Base-by-base conservation (phyloP, 2,329 filamentous ascomycete genomes). In the Colletotrichum ledebouriae region DNA sequence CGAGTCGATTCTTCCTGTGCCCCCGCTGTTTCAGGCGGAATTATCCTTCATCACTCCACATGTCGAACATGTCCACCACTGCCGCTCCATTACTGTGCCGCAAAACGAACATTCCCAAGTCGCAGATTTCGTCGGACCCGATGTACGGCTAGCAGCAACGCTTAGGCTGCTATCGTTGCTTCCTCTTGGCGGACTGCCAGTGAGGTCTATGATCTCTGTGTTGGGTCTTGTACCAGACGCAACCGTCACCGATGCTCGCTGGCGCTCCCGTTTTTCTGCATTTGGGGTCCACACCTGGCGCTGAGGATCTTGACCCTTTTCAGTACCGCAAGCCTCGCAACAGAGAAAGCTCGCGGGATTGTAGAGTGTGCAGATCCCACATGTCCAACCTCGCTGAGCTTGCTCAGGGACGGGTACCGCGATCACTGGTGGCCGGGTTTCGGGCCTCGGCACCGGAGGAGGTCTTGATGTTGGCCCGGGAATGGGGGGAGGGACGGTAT, bases 21-120 rank as follows among this genome's bases (percentile, higher is more conserved):
- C 55, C 41, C 66, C 49, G 66, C 69, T 67, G 52, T 25, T 41
- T 73, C 73, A 78, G 72, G 71, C 73, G 58, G 84, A 86, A 67
- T 75, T 82, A 11, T 84, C 80, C 76, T 88, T 88, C 77, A 89
- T 82, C 70, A 77, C 81, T 2, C 85, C 85, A 73, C 87, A 89
- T 3, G 80, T 76, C 17, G 82, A 83, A 71, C 87, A 89, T 25
- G 83, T 85, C 86, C 86, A 88, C 85, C 85, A 88, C 70, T 83
- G 80, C 50, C 79, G 77, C 63, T 87, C 84, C 79, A 88, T 86
- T 29, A 78, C 74, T 2, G 80, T 84, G 9, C 81, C 82, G 70
- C 87, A 89, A 62, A 81, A 80, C 15, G 79, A 81, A 71, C 87
- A 89, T 37, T 78, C 78, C 87, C 87, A 89, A 2, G 78, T 79